A percentile compares a stretch with the other conserved stretches of the same genome.
phyloP scores from a whole-genome alignment of 495 filamentous ascomycete species.

The Hypoxylon lenormandii region DNA sequence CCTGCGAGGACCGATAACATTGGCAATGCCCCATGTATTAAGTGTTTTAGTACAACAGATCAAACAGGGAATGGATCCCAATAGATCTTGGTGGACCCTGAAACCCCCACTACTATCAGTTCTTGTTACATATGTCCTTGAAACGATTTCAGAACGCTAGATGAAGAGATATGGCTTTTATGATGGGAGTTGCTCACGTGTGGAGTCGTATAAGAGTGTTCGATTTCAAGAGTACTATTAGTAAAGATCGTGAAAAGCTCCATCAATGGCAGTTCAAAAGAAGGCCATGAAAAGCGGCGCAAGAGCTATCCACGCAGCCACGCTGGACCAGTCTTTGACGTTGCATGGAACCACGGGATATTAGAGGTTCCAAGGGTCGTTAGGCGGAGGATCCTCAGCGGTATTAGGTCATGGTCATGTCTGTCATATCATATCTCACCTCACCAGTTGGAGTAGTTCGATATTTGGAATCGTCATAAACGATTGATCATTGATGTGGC shows the following conservation, averaged over 20 bases:
- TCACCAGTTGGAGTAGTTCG: too few species aligned
- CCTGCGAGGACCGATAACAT: not conserved
- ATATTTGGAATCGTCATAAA: too few species aligned
- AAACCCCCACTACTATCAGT: not conserved
- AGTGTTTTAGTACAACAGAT: not conserved
- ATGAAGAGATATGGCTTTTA: too few species aligned
- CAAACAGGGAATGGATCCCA: not conserved
- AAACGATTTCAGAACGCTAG: too few species aligned
- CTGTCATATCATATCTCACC: too few species aligned
- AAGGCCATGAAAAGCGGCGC: not conserved
- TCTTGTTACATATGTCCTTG: too few species aligned
- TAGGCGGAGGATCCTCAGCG: too few species aligned
- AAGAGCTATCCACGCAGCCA: slow-evolving; percentile 1
- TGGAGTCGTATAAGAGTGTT: not conserved
- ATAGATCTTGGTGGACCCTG: slow-evolving; percentile 14
- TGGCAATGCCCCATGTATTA: not conserved
- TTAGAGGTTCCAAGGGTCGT: not conserved
- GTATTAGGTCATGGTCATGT: too few species aligned
- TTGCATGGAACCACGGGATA: slow-evolving; percentile 11
- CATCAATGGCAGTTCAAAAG: slow-evolving; percentile 4
- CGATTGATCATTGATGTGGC: too few species aligned
- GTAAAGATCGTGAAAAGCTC: not conserved
- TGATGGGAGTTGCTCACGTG: not conserved
- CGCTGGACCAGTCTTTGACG: slow-evolving; percentile 1
- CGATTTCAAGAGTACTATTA: not conserved